Conservation (phyloP, 495 filamentous ascomycete genomes). For the Trichoderma reesei region DNA sequence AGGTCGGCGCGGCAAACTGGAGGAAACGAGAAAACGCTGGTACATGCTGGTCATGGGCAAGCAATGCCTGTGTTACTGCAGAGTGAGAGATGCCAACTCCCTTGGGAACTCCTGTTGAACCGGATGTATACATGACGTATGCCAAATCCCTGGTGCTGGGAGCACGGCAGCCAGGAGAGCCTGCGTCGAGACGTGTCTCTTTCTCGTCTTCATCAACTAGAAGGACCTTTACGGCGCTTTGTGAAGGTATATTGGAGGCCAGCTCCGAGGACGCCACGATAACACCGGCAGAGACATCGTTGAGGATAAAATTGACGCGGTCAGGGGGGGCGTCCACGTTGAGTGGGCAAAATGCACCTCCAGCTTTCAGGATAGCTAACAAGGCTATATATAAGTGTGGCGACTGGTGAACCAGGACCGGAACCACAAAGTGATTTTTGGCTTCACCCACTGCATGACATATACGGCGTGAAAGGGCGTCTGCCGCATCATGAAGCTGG, state of each 20-base stretch:
- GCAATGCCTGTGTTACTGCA: slow-evolving; percentile 63
- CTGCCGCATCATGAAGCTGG: slow-evolving; percentile 47
- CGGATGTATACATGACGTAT: slow-evolving; percentile 88
- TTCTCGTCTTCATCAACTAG: neutral
- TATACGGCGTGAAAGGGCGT: slow-evolving; percentile 43
- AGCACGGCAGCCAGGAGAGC: neutral
- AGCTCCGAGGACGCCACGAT: slow-evolving; percentile 41
- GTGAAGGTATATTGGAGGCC: slow-evolving; percentile 19
- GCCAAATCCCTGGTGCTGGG: slow-evolving; percentile 43
- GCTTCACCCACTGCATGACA: slow-evolving; percentile 17
- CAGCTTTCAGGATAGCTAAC: slow-evolving; percentile 64
- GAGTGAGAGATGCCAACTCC: slow-evolving; percentile 70
- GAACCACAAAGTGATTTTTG: slow-evolving; percentile 44
- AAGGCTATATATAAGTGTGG: slow-evolving; percentile 61
- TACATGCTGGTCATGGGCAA: slow-evolving; percentile 67
- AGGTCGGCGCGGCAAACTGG: slow-evolving; percentile 79
- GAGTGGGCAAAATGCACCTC: slow-evolving; percentile 72
- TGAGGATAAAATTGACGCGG: slow-evolving; percentile 60
- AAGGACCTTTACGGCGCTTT: neutral
- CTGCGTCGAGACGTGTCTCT: slow-evolving; percentile 9
- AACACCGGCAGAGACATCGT: slow-evolving; percentile 52
- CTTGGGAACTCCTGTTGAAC: slow-evolving; percentile 82
- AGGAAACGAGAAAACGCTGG: slow-evolving; percentile 66
- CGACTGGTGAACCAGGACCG: slow-evolving; percentile 61
- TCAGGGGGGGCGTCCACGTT: slow-evolving; percentile 62